phyloP scores from a whole-genome alignment of 352 stramenopile species.

The Pythium periplocum region DNA sequence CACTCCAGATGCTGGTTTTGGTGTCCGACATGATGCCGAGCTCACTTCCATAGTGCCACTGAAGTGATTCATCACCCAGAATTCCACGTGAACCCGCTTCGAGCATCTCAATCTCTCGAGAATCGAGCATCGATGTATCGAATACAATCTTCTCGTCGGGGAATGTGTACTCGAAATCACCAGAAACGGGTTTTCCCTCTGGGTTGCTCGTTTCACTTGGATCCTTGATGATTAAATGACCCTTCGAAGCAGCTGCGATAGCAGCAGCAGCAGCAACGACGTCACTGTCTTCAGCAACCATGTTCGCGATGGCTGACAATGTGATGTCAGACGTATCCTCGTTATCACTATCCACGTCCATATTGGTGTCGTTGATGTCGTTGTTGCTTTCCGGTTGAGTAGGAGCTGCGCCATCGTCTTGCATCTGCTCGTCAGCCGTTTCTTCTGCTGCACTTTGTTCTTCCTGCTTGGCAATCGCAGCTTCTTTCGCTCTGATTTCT shows the following conservation, averaged over 20 bases:
- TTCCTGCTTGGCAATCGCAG: slow-evolving; percentile 15
- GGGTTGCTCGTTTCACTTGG: slow-evolving; percentile 15
- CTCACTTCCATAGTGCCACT: slow-evolving; percentile 72
- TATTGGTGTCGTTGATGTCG: slow-evolving; percentile 24
- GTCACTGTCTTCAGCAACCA: slow-evolving; percentile 79
- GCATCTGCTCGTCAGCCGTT: slow-evolving; percentile 16
- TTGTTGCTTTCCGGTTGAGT: slow-evolving; percentile 18
- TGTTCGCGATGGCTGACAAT: slow-evolving; percentile 80
- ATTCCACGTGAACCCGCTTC: slow-evolving; percentile 70
- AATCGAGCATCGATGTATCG: slow-evolving; percentile 55
- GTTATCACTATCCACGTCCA: slow-evolving; percentile 81
- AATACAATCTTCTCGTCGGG: slow-evolving; percentile 54
- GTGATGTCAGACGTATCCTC: slow-evolving; percentile 76
- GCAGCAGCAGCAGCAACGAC: slow-evolving; percentile 48
- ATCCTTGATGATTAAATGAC: slow-evolving; percentile 40
- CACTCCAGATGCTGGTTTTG: slow-evolving; percentile 69
- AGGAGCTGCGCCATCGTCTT: slow-evolving; percentile 18
- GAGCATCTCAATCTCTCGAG: slow-evolving; percentile 41
- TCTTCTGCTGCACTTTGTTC: slow-evolving; percentile 12
- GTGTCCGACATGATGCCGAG: slow-evolving; percentile 69
- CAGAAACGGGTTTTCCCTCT: slow-evolving; percentile 17
- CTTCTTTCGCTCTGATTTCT: slow-evolving; percentile 27
- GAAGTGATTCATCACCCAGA: slow-evolving; percentile 41
- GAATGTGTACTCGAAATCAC: slow-evolving; percentile 61
- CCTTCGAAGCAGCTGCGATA: slow-evolving; percentile 34